phyloP scores from a whole-genome alignment of 164 flowering plant genomes.

The Amborella trichopoda region DNA sequence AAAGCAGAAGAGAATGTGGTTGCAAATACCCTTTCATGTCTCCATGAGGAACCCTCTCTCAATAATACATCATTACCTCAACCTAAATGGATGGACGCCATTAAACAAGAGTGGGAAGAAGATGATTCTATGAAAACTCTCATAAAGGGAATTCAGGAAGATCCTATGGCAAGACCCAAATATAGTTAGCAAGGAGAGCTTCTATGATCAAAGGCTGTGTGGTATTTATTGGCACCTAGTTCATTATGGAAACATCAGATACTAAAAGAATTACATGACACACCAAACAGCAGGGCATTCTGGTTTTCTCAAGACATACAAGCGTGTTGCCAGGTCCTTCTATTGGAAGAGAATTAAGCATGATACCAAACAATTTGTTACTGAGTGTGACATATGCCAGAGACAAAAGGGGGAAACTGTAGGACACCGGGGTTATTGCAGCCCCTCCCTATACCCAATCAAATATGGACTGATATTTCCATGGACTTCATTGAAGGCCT shows the following conservation, averaged over 20 bases:
- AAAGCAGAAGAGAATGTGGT: neutral
- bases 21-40: neutral
- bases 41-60: too few relatives aligned
- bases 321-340: neutral
- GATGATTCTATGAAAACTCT: too few relatives aligned
- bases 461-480: neutral
- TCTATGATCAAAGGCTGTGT: too few relatives aligned
- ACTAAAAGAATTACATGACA: too few relatives aligned
- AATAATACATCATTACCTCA: too few relatives aligned
- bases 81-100: too few relatives aligned
- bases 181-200: too few relatives aligned
- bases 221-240: too few relatives aligned
- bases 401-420: neutral
- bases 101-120: too few relatives aligned
- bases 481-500: conserved; percentile 4
- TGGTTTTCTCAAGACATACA: neutral
- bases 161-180: too few relatives aligned
- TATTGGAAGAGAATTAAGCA: neutral
- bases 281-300: neutral
- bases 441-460: neutral
- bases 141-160: too few relatives aligned
- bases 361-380: neutral
- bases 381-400: neutral
- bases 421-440: neutral
- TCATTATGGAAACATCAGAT: too few relatives aligned